These are phyloP conservation scores for Mortierella sp. DNA, from an alignment of 371 early-diverging fungal genomes.

Conservation along the genomic window DNA sequence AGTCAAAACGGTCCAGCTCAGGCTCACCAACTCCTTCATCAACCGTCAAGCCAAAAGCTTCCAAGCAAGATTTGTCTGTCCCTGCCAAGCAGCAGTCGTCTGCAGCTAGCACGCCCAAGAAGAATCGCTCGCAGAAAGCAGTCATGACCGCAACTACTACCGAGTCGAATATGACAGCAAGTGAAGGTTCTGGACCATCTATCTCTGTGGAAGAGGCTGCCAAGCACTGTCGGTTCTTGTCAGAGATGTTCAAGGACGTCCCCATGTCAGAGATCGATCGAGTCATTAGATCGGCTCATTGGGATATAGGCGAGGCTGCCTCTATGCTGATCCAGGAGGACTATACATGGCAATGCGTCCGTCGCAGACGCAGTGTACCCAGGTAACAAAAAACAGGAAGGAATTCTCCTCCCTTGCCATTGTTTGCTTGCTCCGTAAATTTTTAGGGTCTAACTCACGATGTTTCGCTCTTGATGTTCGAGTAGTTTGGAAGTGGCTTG, in stretches of 20 bases:
- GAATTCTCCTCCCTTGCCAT: too few relatives aligned
- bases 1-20: slow-evolving; percentile 10
- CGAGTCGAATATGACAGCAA: neutral
- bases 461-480: too few relatives aligned
- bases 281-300: slow-evolving; percentile 13
- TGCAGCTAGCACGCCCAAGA: slow-evolving; percentile 6
- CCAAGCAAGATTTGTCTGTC: neutral
- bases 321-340: slow-evolving; percentile 26
- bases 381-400: slow-evolving; percentile 1
- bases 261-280: slow-evolving; percentile 29
- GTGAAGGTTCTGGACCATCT: neutral
- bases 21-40: slow-evolving; percentile 4
- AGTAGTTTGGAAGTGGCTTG: too few relatives aligned
- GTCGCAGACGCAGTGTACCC: slow-evolving; percentile 22
- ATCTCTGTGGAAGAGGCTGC: slow-evolving; percentile 13
- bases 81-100: neutral
- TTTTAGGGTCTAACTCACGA: too few relatives aligned
- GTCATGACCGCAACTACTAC: neutral
- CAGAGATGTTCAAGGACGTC: slow-evolving; percentile 30
- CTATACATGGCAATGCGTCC: slow-evolving; percentile 33
- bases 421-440: too few relatives aligned
- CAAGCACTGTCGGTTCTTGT: slow-evolving; percentile 12
- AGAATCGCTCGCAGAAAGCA: neutral
- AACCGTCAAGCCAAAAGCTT: neutral
- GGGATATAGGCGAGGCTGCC: slow-evolving; percentile 31